Conservation (phyloP, 805 yeast species). For the Ogataea pini region DNA sequence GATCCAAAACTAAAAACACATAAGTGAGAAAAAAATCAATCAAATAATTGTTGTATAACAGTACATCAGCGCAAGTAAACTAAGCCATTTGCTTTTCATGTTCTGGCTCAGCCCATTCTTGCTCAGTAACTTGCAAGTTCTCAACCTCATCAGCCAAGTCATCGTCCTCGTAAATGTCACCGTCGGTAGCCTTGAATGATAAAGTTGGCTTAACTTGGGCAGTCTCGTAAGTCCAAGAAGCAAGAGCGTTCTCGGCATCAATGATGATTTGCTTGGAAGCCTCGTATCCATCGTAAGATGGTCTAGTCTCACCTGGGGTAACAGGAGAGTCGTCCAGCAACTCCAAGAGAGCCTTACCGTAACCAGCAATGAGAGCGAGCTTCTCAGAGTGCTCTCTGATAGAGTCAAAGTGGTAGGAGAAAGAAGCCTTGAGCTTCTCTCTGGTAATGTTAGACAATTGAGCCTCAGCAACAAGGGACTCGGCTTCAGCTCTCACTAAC, state of each 20-base stretch:
- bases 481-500: slow-evolving; percentile 98
- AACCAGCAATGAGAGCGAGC: slow-evolving; percentile 95
- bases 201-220: slow-evolving; percentile 83
- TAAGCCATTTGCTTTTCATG: slow-evolving; percentile 33
- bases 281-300: slow-evolving; percentile 97
- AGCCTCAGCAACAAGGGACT: slow-evolving; percentile 98
- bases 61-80: slow-evolving; percentile 1
- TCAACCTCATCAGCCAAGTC: slow-evolving; percentile 51
- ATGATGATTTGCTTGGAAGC: slow-evolving; percentile 97
- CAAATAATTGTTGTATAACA: slow-evolving; percentile 1
- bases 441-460: slow-evolving; percentile 97
- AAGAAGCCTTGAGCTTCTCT: slow-evolving; percentile 96
- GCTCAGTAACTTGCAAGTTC: slow-evolving; percentile 50
- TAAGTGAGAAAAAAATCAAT: slow-evolving; percentile 4
- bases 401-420: slow-evolving; percentile 95
- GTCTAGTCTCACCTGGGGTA: slow-evolving; percentile 98
- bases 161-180: slow-evolving; percentile 54
- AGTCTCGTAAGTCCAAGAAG: slow-evolving; percentile 81
- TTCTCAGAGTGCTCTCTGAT: slow-evolving; percentile 94
- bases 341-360: slow-evolving; percentile 96
- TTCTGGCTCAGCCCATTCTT: slow-evolving; percentile 31
- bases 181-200: slow-evolving; percentile 53
- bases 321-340: slow-evolving; percentile 95
- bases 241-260: slow-evolving; percentile 94
- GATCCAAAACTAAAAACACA: slow-evolving; percentile 17